Base-by-base conservation (phyloP, 2,329 filamentous ascomycete genomes). In the Xylariaceae sp. region DNA sequence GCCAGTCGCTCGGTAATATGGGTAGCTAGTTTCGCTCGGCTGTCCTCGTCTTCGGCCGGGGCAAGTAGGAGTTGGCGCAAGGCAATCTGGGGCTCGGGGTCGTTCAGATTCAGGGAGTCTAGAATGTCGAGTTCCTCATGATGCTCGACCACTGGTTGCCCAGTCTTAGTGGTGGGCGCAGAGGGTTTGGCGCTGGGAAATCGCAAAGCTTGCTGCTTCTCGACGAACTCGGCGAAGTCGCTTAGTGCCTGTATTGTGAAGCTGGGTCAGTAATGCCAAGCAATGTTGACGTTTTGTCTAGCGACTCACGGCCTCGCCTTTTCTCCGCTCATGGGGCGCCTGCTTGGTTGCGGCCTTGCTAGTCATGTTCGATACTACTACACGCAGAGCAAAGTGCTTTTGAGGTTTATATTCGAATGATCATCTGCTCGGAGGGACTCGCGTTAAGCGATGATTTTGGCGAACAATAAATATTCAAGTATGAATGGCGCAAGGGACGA, bases 161-260 rank as follows among this genome's bases (percentile, higher is more conserved):
- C 36, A 14, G 46, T 9, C 5, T 42, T 42, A 31, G 12, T n/a
- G 60, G 58, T 64, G 51, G 59, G 47, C 3, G 64, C 50, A 14
- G 61, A 45, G 33, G 66, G 60, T 48, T 67, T 71, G 34, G 74
- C 65, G 41, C 66, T 67, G 1, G 81, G 81, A 61, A 83, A 86
- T 51, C 88, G 86, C 45, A 86, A 73, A 13, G 86, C 85, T 71
- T 97, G 94, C 69, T 97, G 92, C 69, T 91, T 88, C 71, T 97
- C 91, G 60, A 97, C 94, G 66, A 97, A 97, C 66, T 99, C 94
- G 70, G 92, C 91, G 69, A 99, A 99, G 64, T 97, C 94, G 75
- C 89, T 94, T 50, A 99, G 80, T 12, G 93, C 92, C 80, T 81
- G 45, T 0, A 44, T 22, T 42, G 38, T 34, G 34, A 16, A 9